Evolutionary conservation across 176 grass and related monocot genomes (phyloP), one percentile per base, ranked within the genome.

Genomic region (Triticum monococcum): DNA sequence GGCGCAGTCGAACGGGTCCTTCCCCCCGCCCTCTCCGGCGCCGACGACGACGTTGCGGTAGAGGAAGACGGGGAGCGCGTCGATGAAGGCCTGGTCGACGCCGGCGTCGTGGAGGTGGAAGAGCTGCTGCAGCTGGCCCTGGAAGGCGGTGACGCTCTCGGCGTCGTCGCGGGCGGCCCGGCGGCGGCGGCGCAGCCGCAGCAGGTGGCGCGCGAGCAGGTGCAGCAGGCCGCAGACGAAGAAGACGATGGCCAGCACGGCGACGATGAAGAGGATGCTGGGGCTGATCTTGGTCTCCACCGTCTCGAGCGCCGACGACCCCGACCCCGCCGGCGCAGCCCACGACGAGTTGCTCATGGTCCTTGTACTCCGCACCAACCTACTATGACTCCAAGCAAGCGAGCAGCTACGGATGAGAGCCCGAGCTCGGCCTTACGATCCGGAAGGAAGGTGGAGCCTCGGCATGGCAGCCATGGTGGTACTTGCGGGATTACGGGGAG

Each of bases 21-120:
- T 0, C 17, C 71, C 4, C 72, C 72, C 31, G 26, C 36, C n/a
- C n/a, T n/a, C 36, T 33, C 32, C 32, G 32, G 36, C 36, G 82
- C 1, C 76, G 43, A 82, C 92, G 2, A 99, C 83, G 50, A 99
- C 90, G 74, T 93, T 76, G 26, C 75, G 68, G 90, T 99, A 99
- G 16, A 88, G 60, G 88, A 99, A 96, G 7, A 99, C 94, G 0
- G 94, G 97, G 66, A 99, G 92, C 23, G 87, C 85, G 82, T 96
- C 97, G 64, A 99, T 99, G 88, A 96, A 99, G 70, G 94, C 88
- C 89, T 99, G 97, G 87, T 99, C 92, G 0, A 99, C 92, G 56
- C 97, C 97, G 5, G 92, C 86, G 86, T 99, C 97, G 71, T 99
- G 97, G 31, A 96, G 91, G 79, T 94, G 93, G 90, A 98, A 98